A percentile compares a stretch with the other conserved stretches of the same genome.
These are phyloP conservation scores for Paecilomyces formosus DNA, from an alignment of 2,329 filamentous ascomycete genomes.

Conservation along the genomic window DNA sequence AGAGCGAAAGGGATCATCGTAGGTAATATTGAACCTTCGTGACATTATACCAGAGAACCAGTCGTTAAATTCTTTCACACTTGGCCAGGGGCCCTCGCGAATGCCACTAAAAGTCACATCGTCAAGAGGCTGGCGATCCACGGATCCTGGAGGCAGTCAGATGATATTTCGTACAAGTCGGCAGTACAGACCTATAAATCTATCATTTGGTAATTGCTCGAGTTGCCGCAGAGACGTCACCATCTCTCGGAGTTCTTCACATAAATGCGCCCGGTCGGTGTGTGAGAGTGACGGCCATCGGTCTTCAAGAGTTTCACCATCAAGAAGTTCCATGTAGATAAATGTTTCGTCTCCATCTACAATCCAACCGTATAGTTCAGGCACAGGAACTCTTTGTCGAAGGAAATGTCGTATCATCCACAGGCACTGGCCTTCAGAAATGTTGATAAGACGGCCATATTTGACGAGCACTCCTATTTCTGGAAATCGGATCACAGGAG, in stretches of 20 bases:
- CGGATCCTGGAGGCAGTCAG: background rate
- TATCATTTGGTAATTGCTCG: background rate
- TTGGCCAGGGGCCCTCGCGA: background rate
- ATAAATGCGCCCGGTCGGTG: constrained; percentile 2
- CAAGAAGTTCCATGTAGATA: constrained; percentile 27
- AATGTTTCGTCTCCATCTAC: constrained; percentile 15
- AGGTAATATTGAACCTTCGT: background rate
- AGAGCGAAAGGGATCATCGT: background rate
- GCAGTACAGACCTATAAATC: background rate
- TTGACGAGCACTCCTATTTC: constrained; percentile 17
- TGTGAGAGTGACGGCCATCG: constrained; percentile 12
- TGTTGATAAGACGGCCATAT: constrained; percentile 11
- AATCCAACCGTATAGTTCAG: constrained; percentile 31
- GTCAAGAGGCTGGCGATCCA: background rate
- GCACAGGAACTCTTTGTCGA: constrained; percentile 20
- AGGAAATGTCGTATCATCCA: constrained; percentile 14
- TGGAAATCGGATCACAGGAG: constrained; percentile 9
- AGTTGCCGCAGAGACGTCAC: background rate
- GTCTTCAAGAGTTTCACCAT: constrained; percentile 17
- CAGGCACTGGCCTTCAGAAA: constrained; percentile 16
- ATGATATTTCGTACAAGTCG: background rate
- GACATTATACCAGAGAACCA: background rate
- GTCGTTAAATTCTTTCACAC: background rate
- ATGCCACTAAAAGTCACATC: background rate
- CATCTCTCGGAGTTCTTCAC: constrained; percentile 2